phyloP scores from a whole-genome alignment of 1,139 yeast species.

The Geotrichum klebahnii region DNA sequence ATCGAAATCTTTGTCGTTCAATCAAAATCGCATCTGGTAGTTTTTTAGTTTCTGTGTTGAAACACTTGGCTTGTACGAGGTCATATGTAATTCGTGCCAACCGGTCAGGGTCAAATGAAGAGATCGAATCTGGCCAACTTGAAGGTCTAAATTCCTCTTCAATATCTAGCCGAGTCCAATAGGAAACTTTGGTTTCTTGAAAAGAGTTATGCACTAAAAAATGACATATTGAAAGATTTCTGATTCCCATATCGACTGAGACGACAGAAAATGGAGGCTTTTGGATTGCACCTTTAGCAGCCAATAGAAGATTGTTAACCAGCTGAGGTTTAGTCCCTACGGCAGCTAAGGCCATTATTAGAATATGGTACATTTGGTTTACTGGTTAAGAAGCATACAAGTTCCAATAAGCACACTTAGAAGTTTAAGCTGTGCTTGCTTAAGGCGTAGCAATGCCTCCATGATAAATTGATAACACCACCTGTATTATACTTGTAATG shows the following conservation, averaged over 20 bases:
- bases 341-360: neutral
- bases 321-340: constrained; percentile 6
- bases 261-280: neutral
- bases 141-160: constrained; percentile 33
- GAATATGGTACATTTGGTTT: too few species aligned
- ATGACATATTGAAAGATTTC: constrained; percentile 43
- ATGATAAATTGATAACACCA: too few species aligned
- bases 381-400: neutral
- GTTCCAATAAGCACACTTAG: constrained; percentile 8
- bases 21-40: constrained; percentile 46
- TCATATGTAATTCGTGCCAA: constrained; percentile 29
- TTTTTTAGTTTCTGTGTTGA: constrained; percentile 13
- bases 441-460: constrained; percentile 10
- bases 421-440: constrained; percentile 9
- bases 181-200: constrained; percentile 36
- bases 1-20: constrained; percentile 55
- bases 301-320: neutral
- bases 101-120: constrained; percentile 27
- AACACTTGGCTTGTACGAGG: constrained; percentile 28
- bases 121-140: constrained; percentile 11
- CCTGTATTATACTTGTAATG: neutral
- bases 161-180: constrained; percentile 47
- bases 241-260: constrained; percentile 46
- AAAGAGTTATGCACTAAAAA: constrained; percentile 25
- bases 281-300: neutral